phyloP scores from a whole-genome alignment of 2,329 filamentous ascomycete species.

The Hypoxylon sp. region DNA sequence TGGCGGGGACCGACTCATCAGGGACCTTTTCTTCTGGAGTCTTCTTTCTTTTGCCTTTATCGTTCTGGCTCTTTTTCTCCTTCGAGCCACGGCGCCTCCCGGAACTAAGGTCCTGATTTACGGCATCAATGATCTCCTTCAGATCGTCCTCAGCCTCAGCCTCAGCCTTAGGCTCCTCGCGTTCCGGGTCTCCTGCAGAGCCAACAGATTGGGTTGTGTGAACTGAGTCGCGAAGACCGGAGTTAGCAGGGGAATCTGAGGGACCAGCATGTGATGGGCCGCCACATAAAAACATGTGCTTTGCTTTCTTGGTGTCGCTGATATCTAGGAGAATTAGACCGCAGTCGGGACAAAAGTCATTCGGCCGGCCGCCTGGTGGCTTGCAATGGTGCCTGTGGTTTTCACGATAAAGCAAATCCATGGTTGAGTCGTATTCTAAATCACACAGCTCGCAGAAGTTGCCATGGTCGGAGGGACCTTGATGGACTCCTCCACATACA shows the following conservation, averaged over 20 bases:
- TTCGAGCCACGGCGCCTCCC: not conserved
- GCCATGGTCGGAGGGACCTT: not conserved
- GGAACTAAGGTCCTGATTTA: not conserved
- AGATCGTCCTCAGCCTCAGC: not conserved
- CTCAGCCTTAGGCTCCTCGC: too few species aligned
- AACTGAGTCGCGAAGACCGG: too few species aligned
- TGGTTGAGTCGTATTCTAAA: conserved; percentile 30
- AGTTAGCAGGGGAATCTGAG: not conserved
- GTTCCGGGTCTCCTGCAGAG: too few species aligned
- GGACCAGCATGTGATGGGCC: not conserved
- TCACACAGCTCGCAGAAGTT: conserved; percentile 31
- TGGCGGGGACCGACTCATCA: not conserved
- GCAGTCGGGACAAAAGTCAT: conserved; percentile 37
- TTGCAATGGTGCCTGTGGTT: conserved; percentile 22
- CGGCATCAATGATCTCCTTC: not conserved
- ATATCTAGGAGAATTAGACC: conserved; percentile 22
- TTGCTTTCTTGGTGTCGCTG: not conserved
- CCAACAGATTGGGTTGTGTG: too few species aligned
- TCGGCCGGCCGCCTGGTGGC: conserved; percentile 10
- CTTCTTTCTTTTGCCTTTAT: too few species aligned
- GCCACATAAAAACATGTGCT: conserved; percentile 23
- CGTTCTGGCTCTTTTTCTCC: not conserved
- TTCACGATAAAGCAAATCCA: conserved; percentile 37
- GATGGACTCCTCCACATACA: not conserved
- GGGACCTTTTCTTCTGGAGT: too few species aligned